phyloP scores from a whole-genome alignment of 2,329 filamentous ascomycete species.

The Alternaria ventricosa region DNA sequence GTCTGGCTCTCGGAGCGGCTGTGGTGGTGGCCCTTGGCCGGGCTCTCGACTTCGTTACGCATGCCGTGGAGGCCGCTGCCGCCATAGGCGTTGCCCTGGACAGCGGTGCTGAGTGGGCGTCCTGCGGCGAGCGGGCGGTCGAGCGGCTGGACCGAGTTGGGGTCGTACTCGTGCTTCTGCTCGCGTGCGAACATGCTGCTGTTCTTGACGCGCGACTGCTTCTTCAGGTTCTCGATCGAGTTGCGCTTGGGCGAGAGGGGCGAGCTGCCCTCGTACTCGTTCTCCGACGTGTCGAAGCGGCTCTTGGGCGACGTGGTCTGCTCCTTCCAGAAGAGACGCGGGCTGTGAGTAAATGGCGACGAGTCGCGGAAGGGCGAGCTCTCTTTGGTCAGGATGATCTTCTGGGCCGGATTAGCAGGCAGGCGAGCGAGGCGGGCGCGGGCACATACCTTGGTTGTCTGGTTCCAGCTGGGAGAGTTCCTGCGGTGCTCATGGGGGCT shows the following conservation, averaged over 20 bases:
- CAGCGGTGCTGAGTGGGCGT: slow-evolving; percentile 61
- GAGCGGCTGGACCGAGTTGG: slow-evolving; percentile 74
- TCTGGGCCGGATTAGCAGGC: slow-evolving; percentile 55
- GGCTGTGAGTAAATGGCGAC: slow-evolving; percentile 76
- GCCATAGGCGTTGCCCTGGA: slow-evolving; percentile 75
- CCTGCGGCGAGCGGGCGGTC: slow-evolving; percentile 79
- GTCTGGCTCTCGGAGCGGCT: slow-evolving; percentile 64
- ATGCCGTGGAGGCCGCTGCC: slow-evolving; percentile 62
- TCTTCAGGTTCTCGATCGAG: slow-evolving; percentile 94
- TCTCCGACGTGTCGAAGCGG: slow-evolving; percentile 69
- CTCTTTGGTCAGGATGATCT: slow-evolving; percentile 73
- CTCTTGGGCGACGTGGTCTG: slow-evolving; percentile 68
- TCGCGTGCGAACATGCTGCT: slow-evolving; percentile 96
- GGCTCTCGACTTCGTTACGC: slow-evolving; percentile 37
- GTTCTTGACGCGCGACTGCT: slow-evolving; percentile 94
- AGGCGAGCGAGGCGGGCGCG: slow-evolving; percentile 8
- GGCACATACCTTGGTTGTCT: slow-evolving; percentile 68
- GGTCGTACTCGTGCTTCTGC: slow-evolving; percentile 91
- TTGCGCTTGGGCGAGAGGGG: slow-evolving; percentile 78
- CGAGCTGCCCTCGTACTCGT: slow-evolving; percentile 62
- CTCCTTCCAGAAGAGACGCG: slow-evolving; percentile 88
- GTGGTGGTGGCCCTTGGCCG: slow-evolving; percentile 46
- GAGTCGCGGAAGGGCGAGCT: slow-evolving; percentile 81
- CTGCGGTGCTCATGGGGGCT: slow-evolving; percentile 83
- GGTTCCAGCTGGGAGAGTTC: slow-evolving; percentile 92